Percentiles rank a stretch among this genome's conserved stretches.
These are phyloP conservation scores for Rhododendron molle DNA, from an alignment of 148 eudicot genomes.

Conservation along the genomic window DNA sequence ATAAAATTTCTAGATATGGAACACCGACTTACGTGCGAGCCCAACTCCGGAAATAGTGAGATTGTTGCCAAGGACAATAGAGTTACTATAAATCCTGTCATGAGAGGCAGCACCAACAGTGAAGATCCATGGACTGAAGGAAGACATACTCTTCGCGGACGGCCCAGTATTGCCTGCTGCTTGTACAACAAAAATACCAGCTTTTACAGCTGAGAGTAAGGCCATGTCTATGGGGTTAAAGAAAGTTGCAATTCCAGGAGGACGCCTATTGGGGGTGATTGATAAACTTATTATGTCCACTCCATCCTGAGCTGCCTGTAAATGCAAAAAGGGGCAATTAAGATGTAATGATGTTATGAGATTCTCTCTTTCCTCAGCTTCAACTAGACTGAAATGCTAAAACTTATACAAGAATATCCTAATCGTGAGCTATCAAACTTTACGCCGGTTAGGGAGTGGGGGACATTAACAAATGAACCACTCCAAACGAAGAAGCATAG, in stretches of 20 bases:
- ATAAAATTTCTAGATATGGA: not conserved
- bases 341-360: not conserved
- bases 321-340: slow-evolving; percentile 10
- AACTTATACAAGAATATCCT: not conserved
- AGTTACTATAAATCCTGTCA: slow-evolving; percentile 81
- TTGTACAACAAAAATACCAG: slow-evolving; percentile 93
- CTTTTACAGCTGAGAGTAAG: slow-evolving; percentile 72
- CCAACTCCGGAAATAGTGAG: slow-evolving; percentile 79
- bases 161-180: slow-evolving; percentile 99
- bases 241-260: slow-evolving; percentile 95
- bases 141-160: slow-evolving; percentile 82
- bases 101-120: slow-evolving; percentile 98
- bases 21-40: slow-evolving; percentile 76
- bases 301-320: slow-evolving; percentile 98
- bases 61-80: slow-evolving; percentile 76
- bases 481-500: not conserved
- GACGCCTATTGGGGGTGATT: slow-evolving; percentile 97
- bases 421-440: not conserved
- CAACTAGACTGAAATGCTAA: not conserved
- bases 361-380: not conserved
- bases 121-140: slow-evolving; percentile 99
- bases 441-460: not conserved
- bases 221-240: slow-evolving; percentile 99
- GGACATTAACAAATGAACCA: not conserved
- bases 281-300: slow-evolving; percentile 96